A percentile compares a stretch with the other conserved stretches of the same genome.
Evolutionary conservation across 805 yeast genomes (phyloP).

Genomic region (Metschnikowia anglica): DNA sequence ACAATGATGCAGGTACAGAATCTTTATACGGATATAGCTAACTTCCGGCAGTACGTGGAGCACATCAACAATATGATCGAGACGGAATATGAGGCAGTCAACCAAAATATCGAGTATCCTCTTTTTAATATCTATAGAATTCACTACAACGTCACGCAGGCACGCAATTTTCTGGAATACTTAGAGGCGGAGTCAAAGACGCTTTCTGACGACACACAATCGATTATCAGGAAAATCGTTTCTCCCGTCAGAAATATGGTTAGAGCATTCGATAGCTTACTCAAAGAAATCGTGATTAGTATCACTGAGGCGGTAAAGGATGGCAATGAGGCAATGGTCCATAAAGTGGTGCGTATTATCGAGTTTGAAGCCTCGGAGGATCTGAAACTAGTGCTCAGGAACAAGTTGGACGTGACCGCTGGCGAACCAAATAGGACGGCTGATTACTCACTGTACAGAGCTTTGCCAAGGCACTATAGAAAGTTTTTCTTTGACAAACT

Average conservation of each 20-base stretch:
- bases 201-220: slow-evolving; percentile 61
- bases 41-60: slow-evolving; percentile 51
- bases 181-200: slow-evolving; percentile 51
- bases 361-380: slow-evolving; percentile 84
- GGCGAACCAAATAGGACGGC: slow-evolving; percentile 20
- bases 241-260: slow-evolving; percentile 46
- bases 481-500: slow-evolving; percentile 58
- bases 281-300: slow-evolving; percentile 63
- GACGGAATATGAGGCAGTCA: slow-evolving; percentile 33
- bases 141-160: slow-evolving; percentile 67
- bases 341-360: slow-evolving; percentile 70
- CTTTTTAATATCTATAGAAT: slow-evolving; percentile 59
- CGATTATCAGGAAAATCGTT: slow-evolving; percentile 60
- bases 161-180: slow-evolving; percentile 79
- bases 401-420: slow-evolving; percentile 27
- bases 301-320: slow-evolving; percentile 72
- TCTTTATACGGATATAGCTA: slow-evolving; percentile 60
- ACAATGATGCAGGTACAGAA: slow-evolving; percentile 68
- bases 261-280: slow-evolving; percentile 59
- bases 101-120: slow-evolving; percentile 35
- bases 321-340: slow-evolving; percentile 65
- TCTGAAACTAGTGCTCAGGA: slow-evolving; percentile 42
- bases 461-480: slow-evolving; percentile 56
- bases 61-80: slow-evolving; percentile 55
- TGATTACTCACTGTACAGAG: slow-evolving; percentile 32